phyloP scores from a whole-genome alignment of 2,329 filamentous ascomycete species.

The Verticillium isaacii region DNA sequence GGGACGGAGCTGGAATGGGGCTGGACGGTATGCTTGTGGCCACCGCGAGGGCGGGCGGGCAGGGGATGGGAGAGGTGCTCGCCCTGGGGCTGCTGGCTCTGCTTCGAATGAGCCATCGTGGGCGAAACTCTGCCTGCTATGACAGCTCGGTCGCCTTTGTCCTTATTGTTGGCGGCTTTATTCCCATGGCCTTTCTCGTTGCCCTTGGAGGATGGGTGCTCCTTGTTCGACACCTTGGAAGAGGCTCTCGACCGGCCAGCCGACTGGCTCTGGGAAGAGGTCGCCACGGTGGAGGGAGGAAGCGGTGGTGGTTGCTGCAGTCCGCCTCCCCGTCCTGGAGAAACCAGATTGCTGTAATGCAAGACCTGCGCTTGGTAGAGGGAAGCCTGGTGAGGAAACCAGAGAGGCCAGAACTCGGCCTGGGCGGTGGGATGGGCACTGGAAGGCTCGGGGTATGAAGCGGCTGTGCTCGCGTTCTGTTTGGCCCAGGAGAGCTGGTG shows the following conservation, averaged over 20 bases:
- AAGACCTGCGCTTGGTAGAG: conserved; percentile 59
- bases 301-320: conserved; percentile 49
- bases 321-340: conserved; percentile 50
- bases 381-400: conserved; percentile 54
- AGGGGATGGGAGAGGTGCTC: conserved; percentile 11
- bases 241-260: conserved; percentile 53
- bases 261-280: conserved; percentile 52
- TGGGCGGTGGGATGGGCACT: conserved; percentile 29
- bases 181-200: conserved; percentile 59
- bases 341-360: conserved; percentile 62
- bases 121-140: conserved; percentile 52
- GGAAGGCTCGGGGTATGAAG: conserved; percentile 6
- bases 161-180: conserved; percentile 50
- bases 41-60: conserved; percentile 16
- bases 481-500: conserved; percentile 1
- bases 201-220: conserved; percentile 39
- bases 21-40: conserved; percentile 20
- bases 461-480: not conserved
- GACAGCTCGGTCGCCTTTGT: conserved; percentile 58
- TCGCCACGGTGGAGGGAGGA: conserved; percentile 45
- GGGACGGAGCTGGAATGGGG: conserved; percentile 82
- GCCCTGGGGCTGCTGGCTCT: conserved; percentile 11
- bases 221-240: conserved; percentile 56
- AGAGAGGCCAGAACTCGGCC: conserved; percentile 51
- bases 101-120: conserved; percentile 44